Base-by-base conservation (phyloP, 371 early-diverging fungal genomes). In the Apophysomyces ossiformis region DNA sequence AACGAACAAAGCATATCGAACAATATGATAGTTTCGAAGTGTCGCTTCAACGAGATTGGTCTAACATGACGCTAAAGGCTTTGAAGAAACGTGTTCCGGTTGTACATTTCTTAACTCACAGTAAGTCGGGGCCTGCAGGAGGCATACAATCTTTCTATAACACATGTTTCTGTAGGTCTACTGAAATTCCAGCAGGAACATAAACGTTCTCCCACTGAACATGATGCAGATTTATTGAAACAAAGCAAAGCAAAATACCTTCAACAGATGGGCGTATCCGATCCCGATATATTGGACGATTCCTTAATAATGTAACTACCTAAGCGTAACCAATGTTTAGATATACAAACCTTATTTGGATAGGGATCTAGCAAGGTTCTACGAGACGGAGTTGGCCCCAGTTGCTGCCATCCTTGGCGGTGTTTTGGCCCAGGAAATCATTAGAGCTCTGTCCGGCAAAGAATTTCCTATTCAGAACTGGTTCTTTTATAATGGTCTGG, bases 391-490 rank as follows among this genome's bases (percentile, higher is more conserved):
- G 71, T 68, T 94, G 43, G 73, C 86, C 1, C 90, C 95, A 18
- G 86, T 92, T 7, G 88, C 92, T 46, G 92, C 96, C 3, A 89
- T 96, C 61, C 77, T 95, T 0, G 97, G 97, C 38, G 96, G 95
- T 11, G 84, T 95, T 1, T 77, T 96, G 44, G 91, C 95, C 0
- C 97, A 96, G 65, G 97, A 97, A 59, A 86, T 94, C 26, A 79
- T 97, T 44, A 92, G 92, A 75, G 89, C 90, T 5, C 68, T 96
- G 8, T 89, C 94, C 7, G 84, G 80, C 26, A 94, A 93, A 65
- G 95, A 90, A 39, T 75, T 85, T 32, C 95, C 96, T 3, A 77
- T 95, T 12, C 79, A 89, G 68, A 97, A 97, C 72, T 89, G 91
- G 77, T 92, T 93, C 69, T 73, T 85, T 43, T 94, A 88, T 63